These are phyloP conservation scores for Pleurotus citrinopileatus DNA, from an alignment of 768 basidiomycete species.

Conservation along the genomic window DNA sequence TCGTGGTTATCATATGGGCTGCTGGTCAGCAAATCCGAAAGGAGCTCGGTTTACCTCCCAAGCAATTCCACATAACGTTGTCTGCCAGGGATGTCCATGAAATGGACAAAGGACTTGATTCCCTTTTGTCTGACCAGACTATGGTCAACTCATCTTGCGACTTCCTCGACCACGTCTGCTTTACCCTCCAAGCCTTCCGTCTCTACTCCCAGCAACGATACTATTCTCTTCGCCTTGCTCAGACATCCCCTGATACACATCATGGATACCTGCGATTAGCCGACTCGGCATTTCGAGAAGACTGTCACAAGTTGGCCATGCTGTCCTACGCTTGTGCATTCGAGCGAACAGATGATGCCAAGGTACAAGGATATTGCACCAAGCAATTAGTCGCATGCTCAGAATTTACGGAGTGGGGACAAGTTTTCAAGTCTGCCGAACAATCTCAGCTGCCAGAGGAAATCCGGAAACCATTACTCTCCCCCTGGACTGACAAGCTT, in stretches of 20 bases:
- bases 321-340: slow-evolving; percentile 50
- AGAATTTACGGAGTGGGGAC: slow-evolving; percentile 51
- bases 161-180: slow-evolving; percentile 44
- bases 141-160: slow-evolving; percentile 25
- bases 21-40: slow-evolving; percentile 50
- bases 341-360: slow-evolving; percentile 33
- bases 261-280: slow-evolving; percentile 50
- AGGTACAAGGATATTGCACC: slow-evolving; percentile 38
- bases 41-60: slow-evolving; percentile 43
- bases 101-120: slow-evolving; percentile 45
- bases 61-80: slow-evolving; percentile 56
- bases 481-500: slow-evolving; percentile 38
- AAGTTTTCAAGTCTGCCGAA: slow-evolving; percentile 41
- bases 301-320: slow-evolving; percentile 48
- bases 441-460: slow-evolving; percentile 32
- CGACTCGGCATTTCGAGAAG: slow-evolving; percentile 35
- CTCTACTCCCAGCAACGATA: slow-evolving; percentile 31
- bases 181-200: slow-evolving; percentile 38
- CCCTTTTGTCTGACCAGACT: slow-evolving; percentile 37
- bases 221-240: slow-evolving; percentile 30
- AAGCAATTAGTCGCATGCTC: slow-evolving; percentile 44
- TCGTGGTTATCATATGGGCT: slow-evolving; percentile 54
- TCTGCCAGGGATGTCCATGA: slow-evolving; percentile 37
- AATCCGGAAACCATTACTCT: slow-evolving; percentile 27
- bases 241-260: slow-evolving; percentile 29